Base-by-base conservation (phyloP, 2,329 filamentous ascomycete genomes). In the Raffaelea ambrosiae region DNA sequence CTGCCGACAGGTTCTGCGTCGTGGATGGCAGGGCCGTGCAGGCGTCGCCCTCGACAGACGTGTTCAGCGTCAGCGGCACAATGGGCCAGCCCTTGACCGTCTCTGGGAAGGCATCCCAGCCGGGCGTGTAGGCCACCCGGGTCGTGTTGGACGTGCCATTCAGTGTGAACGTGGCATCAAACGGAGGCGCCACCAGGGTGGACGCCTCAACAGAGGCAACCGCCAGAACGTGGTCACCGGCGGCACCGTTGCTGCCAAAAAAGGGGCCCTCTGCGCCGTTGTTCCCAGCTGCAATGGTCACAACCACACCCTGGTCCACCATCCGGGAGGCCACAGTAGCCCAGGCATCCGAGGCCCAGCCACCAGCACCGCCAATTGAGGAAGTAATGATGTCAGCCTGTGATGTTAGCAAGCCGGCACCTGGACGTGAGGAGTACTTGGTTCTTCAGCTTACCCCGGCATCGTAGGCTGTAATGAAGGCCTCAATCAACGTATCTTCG, bases 381-480 rank as follows among this genome's bases (percentile, higher is more conserved):
- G 73, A 67, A 1, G 72, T 77, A 57, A 80, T 80, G 52, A 80
- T 73, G 55, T 79, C 66, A 31, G 71, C 72, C 49, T 51, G 23
- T 2, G 11, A 23, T 3, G 39, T 42, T 21, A 31, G n/a, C 18
- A 3, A 29, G 13, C 3, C 11, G 4, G 4, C 8, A 23, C 3
- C 13, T 16, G 4, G 40, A 3, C 21, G n/a, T 26, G 20, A 26
- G 20, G 31, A 14, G 41, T 29, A 31, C 14, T n/a, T 2, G 21
- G 21, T 16, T 3, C 3, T 3, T 18, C 11, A 9, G 16, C 48
- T 39, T 44, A 50, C 46, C 26, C 76, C 77, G 16, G 71, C 77
- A 55, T 82, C 71, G 54, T 73, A 81, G 0, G 81, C 81, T 55
- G 68, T 70, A 60, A 77, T 73, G 57, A 76, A 82, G 1, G 79